phyloP scores from a whole-genome alignment of 352 stramenopile species.

The Pythium monospermum region DNA sequence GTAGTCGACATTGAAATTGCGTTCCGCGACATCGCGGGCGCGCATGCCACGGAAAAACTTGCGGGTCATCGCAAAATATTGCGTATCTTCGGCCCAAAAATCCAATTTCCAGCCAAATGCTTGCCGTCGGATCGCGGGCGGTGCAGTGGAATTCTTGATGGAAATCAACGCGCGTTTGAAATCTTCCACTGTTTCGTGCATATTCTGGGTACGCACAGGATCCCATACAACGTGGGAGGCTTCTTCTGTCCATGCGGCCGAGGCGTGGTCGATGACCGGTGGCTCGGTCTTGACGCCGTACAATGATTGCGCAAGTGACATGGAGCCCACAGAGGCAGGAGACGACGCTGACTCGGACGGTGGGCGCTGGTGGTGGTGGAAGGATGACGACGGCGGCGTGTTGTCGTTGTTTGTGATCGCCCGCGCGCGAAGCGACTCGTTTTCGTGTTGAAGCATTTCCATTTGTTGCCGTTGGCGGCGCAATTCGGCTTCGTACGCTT shows the following conservation, averaged over 20 bases:
- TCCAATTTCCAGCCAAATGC: conserved; percentile 65
- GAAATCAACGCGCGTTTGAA: conserved; percentile 32
- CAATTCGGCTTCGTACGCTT: conserved; percentile 49
- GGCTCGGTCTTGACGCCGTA: conserved; percentile 7
- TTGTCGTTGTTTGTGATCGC: neutral
- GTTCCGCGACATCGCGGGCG: conserved; percentile 47
- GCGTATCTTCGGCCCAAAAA: conserved; percentile 46
- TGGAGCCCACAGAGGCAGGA: conserved; percentile 1
- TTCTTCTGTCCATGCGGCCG: neutral
- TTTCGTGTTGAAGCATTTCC: conserved; percentile 39
- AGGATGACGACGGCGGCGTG: neutral
- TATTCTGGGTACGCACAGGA: conserved; percentile 15
- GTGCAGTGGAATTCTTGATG: conserved; percentile 34
- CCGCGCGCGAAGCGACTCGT: conserved; percentile 28
- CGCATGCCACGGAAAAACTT: conserved; percentile 60
- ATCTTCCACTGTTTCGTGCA: conserved; percentile 27
- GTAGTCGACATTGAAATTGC: conserved; percentile 45
- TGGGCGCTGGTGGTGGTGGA: too few relatives aligned
- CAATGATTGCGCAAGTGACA: neutral
- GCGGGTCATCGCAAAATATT: conserved; percentile 47
- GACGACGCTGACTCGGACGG: too few relatives aligned
- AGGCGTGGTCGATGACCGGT: neutral
- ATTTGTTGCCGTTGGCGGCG: conserved; percentile 37
- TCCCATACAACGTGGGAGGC: conserved; percentile 14
- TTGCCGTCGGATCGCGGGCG: conserved; percentile 32